phyloP scores from a whole-genome alignment of 2,329 filamentous ascomycete genomes.

The Metarhizium humberi region DNA sequence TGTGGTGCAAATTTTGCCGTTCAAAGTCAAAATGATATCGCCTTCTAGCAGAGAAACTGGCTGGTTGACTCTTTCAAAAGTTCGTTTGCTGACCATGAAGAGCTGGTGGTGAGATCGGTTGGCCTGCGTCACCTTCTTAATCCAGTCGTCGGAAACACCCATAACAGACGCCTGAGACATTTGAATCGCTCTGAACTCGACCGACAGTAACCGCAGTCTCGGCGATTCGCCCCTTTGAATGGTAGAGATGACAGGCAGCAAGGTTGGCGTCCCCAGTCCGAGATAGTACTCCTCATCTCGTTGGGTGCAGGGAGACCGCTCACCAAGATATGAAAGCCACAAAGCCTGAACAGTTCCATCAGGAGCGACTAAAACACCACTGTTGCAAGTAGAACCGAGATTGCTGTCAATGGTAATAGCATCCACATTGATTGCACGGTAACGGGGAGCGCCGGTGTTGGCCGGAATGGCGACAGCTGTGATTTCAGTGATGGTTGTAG shows the following conservation, averaged over 20 bases:
- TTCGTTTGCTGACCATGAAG: slow-evolving; percentile 95
- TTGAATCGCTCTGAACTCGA: slow-evolving; percentile 89
- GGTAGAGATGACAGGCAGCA: slow-evolving; percentile 80
- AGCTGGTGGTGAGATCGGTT: slow-evolving; percentile 92
- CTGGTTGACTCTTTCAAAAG: slow-evolving; percentile 46
- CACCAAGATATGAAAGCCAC: slow-evolving; percentile 94
- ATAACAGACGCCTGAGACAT: slow-evolving; percentile 97
- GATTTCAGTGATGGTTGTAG: slow-evolving; percentile 93
- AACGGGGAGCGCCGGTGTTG: slow-evolving; percentile 82
- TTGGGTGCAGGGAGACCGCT: slow-evolving; percentile 66
- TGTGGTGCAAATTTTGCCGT: slow-evolving; percentile 84
- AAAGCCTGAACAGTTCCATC: slow-evolving; percentile 90
- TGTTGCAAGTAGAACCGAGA: slow-evolving; percentile 83
- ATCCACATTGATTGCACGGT: slow-evolving; percentile 90
- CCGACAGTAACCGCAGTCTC: slow-evolving; percentile 79
- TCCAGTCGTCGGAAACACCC: slow-evolving; percentile 95
- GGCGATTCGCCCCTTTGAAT: slow-evolving; percentile 74
- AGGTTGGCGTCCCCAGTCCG: slow-evolving; percentile 77
- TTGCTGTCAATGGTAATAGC: slow-evolving; percentile 95
- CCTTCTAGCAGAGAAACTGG: slow-evolving; percentile 66
- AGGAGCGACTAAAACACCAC: slow-evolving; percentile 80
- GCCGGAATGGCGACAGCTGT: slow-evolving; percentile 94
- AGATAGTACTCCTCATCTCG: slow-evolving; percentile 96
- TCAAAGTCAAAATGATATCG: slow-evolving; percentile 85
- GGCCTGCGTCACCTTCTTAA: slow-evolving; percentile 75